Conservation (phyloP, 1,284 basidiomycete genomes). For the Tausonia pullulans region DNA sequence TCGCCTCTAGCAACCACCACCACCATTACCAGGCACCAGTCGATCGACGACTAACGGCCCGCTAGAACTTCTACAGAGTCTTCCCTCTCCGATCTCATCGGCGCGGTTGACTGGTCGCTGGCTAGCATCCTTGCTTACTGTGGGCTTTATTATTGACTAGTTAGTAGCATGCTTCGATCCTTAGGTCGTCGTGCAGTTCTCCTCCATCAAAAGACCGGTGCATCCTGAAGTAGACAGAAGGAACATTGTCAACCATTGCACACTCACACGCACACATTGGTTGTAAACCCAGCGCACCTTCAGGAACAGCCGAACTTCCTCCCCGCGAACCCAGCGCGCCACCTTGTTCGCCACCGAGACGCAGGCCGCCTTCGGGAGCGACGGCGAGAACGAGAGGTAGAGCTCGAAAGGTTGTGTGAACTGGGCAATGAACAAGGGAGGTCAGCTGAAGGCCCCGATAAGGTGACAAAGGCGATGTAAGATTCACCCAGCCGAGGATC, state of each 20-base stretch:
- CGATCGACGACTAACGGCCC: too few species aligned
- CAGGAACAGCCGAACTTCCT: slow-evolving; percentile 71
- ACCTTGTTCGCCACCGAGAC: slow-evolving; percentile 80
- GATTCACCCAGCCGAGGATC: slow-evolving; percentile 51
- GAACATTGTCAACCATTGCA: neutral
- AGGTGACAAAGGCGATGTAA: neutral
- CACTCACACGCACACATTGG: neutral
- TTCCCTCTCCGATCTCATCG: too few species aligned
- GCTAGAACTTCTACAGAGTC: too few species aligned
- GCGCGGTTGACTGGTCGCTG: too few species aligned
- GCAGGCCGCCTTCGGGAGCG: slow-evolving; percentile 70
- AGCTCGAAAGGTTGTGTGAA: slow-evolving; percentile 87
- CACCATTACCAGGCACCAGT: too few species aligned
- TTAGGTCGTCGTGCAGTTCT: neutral
- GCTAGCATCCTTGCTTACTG: too few species aligned
- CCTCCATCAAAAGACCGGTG: slow-evolving; percentile 1
- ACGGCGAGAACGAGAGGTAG: slow-evolving; percentile 70
- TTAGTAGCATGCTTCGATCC: too few species aligned
- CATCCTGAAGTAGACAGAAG: neutral
- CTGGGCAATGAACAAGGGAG: slow-evolving; percentile 37
- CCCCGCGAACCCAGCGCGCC: slow-evolving; percentile 76
- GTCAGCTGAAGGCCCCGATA: neutral
- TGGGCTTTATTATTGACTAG: too few species aligned
- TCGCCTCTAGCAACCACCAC: too few species aligned
- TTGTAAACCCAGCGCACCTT: slow-evolving; percentile 17